Evolutionary conservation across 2,329 filamentous ascomycete genomes (phyloP), one percentile per base, ranked within the genome.

Genomic region (Alternaria novae-zelandiae): DNA sequence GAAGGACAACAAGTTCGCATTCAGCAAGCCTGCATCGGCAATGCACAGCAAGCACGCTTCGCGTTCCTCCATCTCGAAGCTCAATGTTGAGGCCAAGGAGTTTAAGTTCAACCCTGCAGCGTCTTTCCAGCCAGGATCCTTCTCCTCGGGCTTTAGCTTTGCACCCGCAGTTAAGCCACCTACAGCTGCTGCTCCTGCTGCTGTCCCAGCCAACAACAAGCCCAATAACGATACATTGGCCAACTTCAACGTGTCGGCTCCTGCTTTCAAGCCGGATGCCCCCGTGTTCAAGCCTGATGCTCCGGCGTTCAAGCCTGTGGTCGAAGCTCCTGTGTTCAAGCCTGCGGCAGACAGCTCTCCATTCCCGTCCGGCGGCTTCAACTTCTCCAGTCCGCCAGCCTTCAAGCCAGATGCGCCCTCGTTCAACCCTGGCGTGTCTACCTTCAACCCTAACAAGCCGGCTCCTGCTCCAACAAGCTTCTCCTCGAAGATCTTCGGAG

Each of bases 21-120:
- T 77, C 53, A 72, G 68, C 56, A 79, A 77, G 57, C 67, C 77
- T 51, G 63, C 65, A n/a, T 74, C 75, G 44, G 71, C 71, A 8
- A 67, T 73, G 51, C 79, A 81, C 63, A 78, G 74, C 74, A 87
- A 86, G 67, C 91, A 94, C 73, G 86, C 84, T 17, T 90, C 89
- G 75, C 92, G 91, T 71, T 84, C 89, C 4, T 94, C 85, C 0
- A 80, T 90, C 46, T 93, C 93, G 1, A 94, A 90, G 70, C 86
- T 98, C 70, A 98, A 98, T 72, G 94, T 96, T 28, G 88, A 91
- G 66, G 95, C 95, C 0, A 91, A 94, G 50, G 93, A 96, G 74
- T 97, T 97, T 84, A 86, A 90, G 71, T 95, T 95, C 80, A 86
- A 90, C 59, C 87, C 87, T 7, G 79, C 79, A 36, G 81, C 82